Percentiles rank a stretch among this genome's conserved stretches.
Evolutionary conservation across 495 filamentous ascomycete genomes (phyloP).

Genomic region (Penicillium argentinense): DNA sequence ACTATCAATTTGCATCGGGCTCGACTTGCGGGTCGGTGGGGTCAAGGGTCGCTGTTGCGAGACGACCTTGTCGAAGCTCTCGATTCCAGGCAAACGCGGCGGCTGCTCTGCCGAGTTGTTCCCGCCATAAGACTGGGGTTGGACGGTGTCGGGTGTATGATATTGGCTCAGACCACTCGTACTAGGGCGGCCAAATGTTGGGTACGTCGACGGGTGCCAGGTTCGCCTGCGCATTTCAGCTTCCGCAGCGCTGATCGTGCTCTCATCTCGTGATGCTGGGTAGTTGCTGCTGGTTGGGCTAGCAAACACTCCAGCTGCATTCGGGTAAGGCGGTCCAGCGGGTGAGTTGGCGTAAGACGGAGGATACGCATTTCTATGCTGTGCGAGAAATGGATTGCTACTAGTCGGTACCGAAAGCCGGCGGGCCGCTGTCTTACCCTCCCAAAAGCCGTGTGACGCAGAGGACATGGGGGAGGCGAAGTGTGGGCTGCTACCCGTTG

Average conservation of each 20-base stretch:
- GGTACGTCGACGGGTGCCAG: slow-evolving; percentile 83
- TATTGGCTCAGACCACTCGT: slow-evolving; percentile 60
- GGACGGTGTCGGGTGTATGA: slow-evolving; percentile 60
- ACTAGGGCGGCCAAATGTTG: slow-evolving; percentile 55
- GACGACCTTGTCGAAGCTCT: slow-evolving; percentile 76
- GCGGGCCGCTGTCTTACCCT: slow-evolving; percentile 67
- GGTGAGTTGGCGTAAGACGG: slow-evolving; percentile 55
- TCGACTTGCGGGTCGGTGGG: slow-evolving; percentile 61
- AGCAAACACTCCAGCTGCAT: slow-evolving; percentile 56
- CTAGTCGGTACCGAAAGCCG: slow-evolving; percentile 80
- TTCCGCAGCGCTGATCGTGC: slow-evolving; percentile 58
- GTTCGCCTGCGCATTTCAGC: slow-evolving; percentile 80
- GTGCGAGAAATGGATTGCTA: slow-evolving; percentile 70
- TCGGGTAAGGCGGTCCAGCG: slow-evolving; percentile 51
- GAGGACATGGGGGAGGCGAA: slow-evolving; percentile 71
- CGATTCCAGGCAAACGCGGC: slow-evolving; percentile 79
- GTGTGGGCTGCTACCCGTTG: slow-evolving; percentile 65
- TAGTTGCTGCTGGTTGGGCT: slow-evolving; percentile 74
- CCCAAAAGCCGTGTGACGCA: slow-evolving; percentile 68
- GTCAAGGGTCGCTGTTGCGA: slow-evolving; percentile 57
- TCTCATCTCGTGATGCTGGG: slow-evolving; percentile 64
- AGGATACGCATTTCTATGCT: slow-evolving; percentile 55
- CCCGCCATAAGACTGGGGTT: slow-evolving; percentile 49
- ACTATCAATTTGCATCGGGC: slow-evolving; percentile 68
- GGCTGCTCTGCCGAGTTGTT: slow-evolving; percentile 49